A percentile compares a stretch with the other conserved stretches of the same genome.
phyloP scores from a whole-genome alignment of 495 filamentous ascomycete genomes.

The Neurospora tetraspora region DNA sequence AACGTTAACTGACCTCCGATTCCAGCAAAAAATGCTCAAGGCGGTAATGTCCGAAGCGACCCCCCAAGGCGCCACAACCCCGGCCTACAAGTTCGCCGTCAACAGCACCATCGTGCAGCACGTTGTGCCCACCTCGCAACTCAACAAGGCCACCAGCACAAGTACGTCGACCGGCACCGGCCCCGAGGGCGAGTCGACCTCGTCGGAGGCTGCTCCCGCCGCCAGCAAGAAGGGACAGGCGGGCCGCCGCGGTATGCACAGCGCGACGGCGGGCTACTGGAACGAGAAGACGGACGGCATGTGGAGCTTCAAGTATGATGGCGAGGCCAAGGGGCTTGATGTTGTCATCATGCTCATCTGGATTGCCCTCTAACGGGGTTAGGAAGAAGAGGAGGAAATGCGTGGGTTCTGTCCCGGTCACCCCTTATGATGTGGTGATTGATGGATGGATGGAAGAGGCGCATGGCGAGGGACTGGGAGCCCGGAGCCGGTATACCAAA shows the following conservation, averaged over 20 bases:
- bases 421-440: neutral
- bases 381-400: neutral
- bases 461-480: neutral
- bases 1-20: neutral
- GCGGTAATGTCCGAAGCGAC: constrained; percentile 74
- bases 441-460: neutral
- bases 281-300: constrained; percentile 95
- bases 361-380: constrained; percentile 48
- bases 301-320: constrained; percentile 95
- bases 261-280: constrained; percentile 90
- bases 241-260: constrained; percentile 91
- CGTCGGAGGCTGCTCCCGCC: constrained; percentile 32
- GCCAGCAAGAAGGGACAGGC: constrained; percentile 43
- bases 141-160: constrained; percentile 40
- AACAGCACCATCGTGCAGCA: constrained; percentile 99
- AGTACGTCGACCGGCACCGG: constrained; percentile 27
- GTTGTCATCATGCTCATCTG: constrained; percentile 87
- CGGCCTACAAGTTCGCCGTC: constrained; percentile 78
- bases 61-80: constrained; percentile 37
- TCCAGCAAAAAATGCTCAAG: constrained; percentile 75
- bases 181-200: constrained; percentile 23
- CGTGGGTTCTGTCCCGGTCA: neutral
- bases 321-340: constrained; percentile 76
- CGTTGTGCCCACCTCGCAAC: constrained; percentile 44
- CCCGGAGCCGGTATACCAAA: neutral